Percentiles rank a stretch among this genome's conserved stretches.
Conservation (phyloP, 129 eudicot genomes). For the Pittosporum tobira region DNA sequence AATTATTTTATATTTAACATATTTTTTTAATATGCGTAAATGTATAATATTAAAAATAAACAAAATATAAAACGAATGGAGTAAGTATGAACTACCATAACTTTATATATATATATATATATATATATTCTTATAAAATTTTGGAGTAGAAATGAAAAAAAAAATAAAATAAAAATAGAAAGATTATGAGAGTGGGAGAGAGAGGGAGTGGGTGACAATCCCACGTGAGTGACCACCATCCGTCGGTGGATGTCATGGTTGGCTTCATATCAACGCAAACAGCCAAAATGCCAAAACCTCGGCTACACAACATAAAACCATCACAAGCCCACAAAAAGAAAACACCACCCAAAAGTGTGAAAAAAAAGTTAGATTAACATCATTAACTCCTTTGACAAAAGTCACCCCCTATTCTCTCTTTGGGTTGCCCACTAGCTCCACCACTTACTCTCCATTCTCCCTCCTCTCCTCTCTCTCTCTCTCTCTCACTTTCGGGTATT, state of each 20-base stretch:
- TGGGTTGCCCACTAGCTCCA: conserved; percentile 31
- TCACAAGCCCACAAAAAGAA: conserved; percentile 8
- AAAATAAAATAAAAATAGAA: no score
- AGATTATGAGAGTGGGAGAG: not conserved
- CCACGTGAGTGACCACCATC: conserved; percentile 44
- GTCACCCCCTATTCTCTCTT: conserved; percentile 10
- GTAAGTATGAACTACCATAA: no score
- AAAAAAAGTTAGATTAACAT: conserved; percentile 23
- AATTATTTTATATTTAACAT: no score
- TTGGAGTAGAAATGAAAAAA: no score
- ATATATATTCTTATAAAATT: no score
- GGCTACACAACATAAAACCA: conserved; percentile 6
- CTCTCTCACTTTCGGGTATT: not conserved
- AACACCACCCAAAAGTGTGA: conserved; percentile 18
- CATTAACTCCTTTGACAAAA: conserved; percentile 34
- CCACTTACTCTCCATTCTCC: conserved; percentile 16
- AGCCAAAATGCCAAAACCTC: conserved; percentile 24
- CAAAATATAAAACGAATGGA: no score
- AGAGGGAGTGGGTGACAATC: conserved; percentile 29
- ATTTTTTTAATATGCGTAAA: no score
- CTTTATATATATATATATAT: no score
- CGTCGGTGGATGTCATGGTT: conserved; percentile 39
- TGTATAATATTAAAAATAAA: no score
- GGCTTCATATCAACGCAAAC: conserved; percentile 69
- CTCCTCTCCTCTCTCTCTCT: no score